Evolutionary conservation across 257 asterid species (phyloP).

Genomic region (Perilla frutescens): DNA sequence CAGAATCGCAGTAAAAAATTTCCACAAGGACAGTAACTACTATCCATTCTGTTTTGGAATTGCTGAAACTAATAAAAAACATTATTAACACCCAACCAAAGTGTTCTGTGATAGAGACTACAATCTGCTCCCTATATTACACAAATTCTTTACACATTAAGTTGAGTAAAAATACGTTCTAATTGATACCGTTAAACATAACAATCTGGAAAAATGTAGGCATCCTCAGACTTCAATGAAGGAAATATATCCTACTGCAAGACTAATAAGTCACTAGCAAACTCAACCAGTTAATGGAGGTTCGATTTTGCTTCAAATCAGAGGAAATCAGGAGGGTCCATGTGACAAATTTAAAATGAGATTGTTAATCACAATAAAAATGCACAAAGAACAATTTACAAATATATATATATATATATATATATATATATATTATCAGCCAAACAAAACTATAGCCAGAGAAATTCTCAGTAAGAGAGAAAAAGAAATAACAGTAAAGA

Average conservation of each 20-base stretch:
- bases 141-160: neutral
- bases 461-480: slow-evolving; percentile 41
- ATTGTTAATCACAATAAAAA: slow-evolving; percentile 8
- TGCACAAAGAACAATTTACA: neutral
- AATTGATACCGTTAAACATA: neutral
- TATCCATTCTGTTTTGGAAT: slow-evolving; percentile 6
- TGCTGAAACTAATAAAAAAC: neutral
- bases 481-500: slow-evolving; percentile 36
- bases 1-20: neutral
- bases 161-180: neutral
- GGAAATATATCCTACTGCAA: neutral
- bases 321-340: neutral
- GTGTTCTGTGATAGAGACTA: neutral
- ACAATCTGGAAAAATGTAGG: neutral
- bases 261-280: neutral
- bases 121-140: slow-evolving; percentile 1
- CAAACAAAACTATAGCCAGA: slow-evolving; percentile 6
- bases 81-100: neutral
- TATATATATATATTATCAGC: too few relatives aligned
- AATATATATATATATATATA: too few relatives aligned
- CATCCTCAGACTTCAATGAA: slow-evolving; percentile 3
- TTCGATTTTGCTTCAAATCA: neutral
- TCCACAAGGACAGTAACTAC: neutral
- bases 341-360: neutral
- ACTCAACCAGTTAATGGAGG: neutral